Evolutionary conservation across 2,329 filamentous ascomycete species (phyloP).

Genomic region (Nemania sp.): DNA sequence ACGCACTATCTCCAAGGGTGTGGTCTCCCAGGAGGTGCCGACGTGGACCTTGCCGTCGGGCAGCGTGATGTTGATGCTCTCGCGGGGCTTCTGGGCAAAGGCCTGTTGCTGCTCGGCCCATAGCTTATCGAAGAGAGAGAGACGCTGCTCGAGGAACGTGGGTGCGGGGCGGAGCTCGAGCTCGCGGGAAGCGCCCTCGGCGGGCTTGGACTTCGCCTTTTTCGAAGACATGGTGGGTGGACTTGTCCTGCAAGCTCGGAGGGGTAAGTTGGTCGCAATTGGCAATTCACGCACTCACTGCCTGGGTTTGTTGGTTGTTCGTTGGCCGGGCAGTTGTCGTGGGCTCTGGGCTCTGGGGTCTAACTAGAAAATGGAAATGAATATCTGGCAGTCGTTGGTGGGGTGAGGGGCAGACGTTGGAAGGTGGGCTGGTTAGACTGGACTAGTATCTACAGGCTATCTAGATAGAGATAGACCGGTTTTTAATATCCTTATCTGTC

Average conservation of each 20-base stretch:
- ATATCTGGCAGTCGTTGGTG: slow-evolving; percentile 29
- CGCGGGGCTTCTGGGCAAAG: slow-evolving; percentile 72
- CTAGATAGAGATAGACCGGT: too few species aligned
- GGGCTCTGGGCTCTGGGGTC: background rate
- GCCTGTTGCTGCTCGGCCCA: slow-evolving; percentile 29
- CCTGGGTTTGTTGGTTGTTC: background rate
- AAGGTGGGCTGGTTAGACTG: background rate
- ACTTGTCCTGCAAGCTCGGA: slow-evolving; percentile 3
- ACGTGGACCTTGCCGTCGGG: slow-evolving; percentile 76
- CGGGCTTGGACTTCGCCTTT: slow-evolving; percentile 38
- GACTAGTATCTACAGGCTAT: too few species aligned
- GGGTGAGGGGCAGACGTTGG: slow-evolving; percentile 31
- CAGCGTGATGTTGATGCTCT: slow-evolving; percentile 79
- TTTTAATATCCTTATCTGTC: slow-evolving; percentile 22
- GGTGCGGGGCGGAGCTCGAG: slow-evolving; percentile 39
- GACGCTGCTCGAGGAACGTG: slow-evolving; percentile 84
- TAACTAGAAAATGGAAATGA: slow-evolving; percentile 20
- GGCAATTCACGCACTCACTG: slow-evolving; percentile 15
- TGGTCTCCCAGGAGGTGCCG: slow-evolving; percentile 92
- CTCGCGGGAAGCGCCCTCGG: slow-evolving; percentile 23
- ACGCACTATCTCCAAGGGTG: slow-evolving; percentile 81
- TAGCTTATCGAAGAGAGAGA: slow-evolving; percentile 39
- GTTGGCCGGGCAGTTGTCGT: background rate
- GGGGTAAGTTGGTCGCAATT: background rate
- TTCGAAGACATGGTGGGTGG: slow-evolving; percentile 38